Conservation (phyloP, 129 eudicot species). For the Logfia minima region DNA sequence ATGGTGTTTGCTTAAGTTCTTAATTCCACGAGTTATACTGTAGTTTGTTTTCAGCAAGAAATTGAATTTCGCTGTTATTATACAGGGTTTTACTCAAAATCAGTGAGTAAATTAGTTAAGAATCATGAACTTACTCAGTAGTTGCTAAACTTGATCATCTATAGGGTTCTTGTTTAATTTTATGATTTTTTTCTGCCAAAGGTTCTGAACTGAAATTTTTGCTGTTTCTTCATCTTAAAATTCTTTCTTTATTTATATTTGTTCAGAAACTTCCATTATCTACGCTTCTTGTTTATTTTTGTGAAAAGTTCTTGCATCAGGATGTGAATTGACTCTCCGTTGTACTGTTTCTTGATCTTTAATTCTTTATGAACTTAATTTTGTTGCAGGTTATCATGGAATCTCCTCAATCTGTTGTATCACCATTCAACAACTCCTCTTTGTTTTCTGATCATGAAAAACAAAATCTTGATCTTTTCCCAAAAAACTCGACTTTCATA, state of each 20-base stretch:
- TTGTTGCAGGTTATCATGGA: conserved; percentile 55
- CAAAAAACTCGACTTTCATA: conserved; percentile 31
- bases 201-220: background rate
- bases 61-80: no score
- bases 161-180: background rate
- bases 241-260: background rate
- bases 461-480: conserved; percentile 42
- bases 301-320: background rate
- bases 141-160: background rate
- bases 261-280: background rate
- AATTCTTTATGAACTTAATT: background rate
- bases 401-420: conserved; percentile 90
- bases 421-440: conserved; percentile 75
- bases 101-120: background rate
- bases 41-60: no score
- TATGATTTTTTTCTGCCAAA: background rate
- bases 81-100: no score
- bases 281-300: background rate
- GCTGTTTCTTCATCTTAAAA: conserved; percentile 18
- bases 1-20: no score
- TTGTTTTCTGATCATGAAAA: conserved; percentile 52
- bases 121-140: background rate
- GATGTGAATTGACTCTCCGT: conserved; percentile 10
- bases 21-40: no score
- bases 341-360: conserved; percentile 21